These are phyloP conservation scores for Pterula multifida DNA, from an alignment of 1,284 basidiomycete genomes.

Conservation along the genomic window DNA sequence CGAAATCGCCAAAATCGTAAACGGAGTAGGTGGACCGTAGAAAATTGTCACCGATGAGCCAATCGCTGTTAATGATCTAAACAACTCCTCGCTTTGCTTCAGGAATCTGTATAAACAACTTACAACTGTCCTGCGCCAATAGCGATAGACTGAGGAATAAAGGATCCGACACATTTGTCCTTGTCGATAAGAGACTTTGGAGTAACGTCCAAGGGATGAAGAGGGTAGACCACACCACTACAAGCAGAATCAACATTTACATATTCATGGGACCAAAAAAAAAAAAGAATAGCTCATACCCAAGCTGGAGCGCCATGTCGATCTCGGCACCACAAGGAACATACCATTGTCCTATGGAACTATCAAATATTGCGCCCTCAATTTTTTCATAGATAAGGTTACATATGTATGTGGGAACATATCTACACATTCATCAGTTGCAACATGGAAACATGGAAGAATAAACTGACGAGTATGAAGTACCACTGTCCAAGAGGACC, in stretches of 20 bases:
- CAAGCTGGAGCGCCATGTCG: constrained; percentile 64
- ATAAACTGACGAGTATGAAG: constrained; percentile 57
- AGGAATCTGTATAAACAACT: constrained; percentile 15
- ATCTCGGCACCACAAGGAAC: constrained; percentile 63
- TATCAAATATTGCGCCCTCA: constrained; percentile 43
- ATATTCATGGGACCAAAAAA: not conserved
- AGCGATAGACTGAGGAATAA: constrained; percentile 49
- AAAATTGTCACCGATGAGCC: constrained; percentile 73
- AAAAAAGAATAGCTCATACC: constrained; percentile 28
- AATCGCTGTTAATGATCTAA: constrained; percentile 37
- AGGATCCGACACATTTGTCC: constrained; percentile 50
- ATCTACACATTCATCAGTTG: constrained; percentile 26
- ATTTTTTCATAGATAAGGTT: constrained; percentile 55
- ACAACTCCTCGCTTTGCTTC: constrained; percentile 1
- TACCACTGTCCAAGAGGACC: constrained; percentile 62
- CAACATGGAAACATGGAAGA: constrained; percentile 5
- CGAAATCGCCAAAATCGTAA: constrained; percentile 79
- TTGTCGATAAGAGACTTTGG: constrained; percentile 20
- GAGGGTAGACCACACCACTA: constrained; percentile 54
- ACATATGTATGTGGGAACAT: constrained; percentile 48
- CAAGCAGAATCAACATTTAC: constrained; percentile 6
- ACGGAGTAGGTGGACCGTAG: constrained; percentile 75
- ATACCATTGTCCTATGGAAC: constrained; percentile 42
- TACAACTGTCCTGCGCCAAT: constrained; percentile 52
- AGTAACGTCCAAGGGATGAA: constrained; percentile 66